A percentile compares a stretch with the other conserved stretches of the same genome.
phyloP scores from a whole-genome alignment of 2,329 filamentous ascomycete species.

The Zopfia rhizophila region DNA sequence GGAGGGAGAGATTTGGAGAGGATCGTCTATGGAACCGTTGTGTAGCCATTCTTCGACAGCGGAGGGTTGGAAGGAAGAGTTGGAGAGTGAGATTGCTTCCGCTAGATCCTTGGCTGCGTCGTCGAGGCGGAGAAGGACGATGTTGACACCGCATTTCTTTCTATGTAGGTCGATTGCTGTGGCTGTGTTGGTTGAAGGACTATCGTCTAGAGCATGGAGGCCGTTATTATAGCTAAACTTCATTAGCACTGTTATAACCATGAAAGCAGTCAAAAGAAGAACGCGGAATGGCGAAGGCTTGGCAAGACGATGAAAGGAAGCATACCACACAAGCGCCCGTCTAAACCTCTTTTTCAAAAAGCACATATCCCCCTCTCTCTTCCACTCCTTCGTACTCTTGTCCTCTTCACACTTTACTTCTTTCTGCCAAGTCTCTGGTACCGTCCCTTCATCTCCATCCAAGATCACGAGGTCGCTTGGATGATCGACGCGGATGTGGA shows the following conservation, averaged over 20 bases:
- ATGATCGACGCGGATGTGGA: slow-evolving; percentile 36
- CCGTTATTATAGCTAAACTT: slow-evolving; percentile 28
- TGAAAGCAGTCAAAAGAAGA: neutral
- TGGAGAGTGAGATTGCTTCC: slow-evolving; percentile 25
- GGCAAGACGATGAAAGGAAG: neutral
- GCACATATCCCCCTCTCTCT: slow-evolving; percentile 37
- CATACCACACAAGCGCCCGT: slow-evolving; percentile 30
- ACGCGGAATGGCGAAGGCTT: neutral
- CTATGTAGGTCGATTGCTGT: slow-evolving; percentile 30
- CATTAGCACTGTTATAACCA: slow-evolving; percentile 6
- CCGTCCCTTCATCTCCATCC: slow-evolving; percentile 8
- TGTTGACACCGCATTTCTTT: slow-evolving; percentile 37
- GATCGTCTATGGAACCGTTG: slow-evolving; percentile 24
- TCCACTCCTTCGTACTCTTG: slow-evolving; percentile 23
- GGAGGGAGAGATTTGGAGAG: slow-evolving; percentile 19
- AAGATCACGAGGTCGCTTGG: slow-evolving; percentile 33
- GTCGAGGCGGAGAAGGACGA: slow-evolving; percentile 37
- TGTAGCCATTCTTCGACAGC: slow-evolving; percentile 29
- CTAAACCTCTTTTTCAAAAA: slow-evolving; percentile 38
- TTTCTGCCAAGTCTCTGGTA: slow-evolving; percentile 23
- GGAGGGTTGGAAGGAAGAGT: slow-evolving; percentile 9
- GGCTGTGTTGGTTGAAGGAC: slow-evolving; percentile 3
- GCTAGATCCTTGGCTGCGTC: slow-evolving; percentile 32
- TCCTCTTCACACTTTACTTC: neutral
- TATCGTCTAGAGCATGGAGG: neutral